Evolutionary conservation across 257 asterid species (phyloP).

Genomic region (Solanum dulcamara): DNA sequence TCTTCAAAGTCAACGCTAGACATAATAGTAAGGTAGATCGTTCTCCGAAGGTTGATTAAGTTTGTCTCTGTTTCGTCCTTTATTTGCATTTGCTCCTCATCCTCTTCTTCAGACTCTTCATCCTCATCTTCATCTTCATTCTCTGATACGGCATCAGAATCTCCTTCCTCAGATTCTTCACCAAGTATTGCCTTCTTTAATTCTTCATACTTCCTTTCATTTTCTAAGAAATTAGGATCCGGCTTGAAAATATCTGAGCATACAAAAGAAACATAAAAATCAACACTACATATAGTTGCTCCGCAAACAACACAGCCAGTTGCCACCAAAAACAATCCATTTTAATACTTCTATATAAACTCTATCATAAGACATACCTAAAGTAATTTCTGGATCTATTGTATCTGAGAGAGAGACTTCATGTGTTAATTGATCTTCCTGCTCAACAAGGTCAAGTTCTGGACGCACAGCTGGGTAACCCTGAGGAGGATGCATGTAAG

Average conservation of each 20-base stretch:
- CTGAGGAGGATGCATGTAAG: conserved; percentile 21
- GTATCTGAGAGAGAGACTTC: conserved; percentile 61
- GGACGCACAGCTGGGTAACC: conserved; percentile 85
- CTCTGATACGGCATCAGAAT: conserved; percentile 48
- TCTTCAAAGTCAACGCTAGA: conserved; percentile 95
- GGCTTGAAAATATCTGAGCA: conserved; percentile 66
- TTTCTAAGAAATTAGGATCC: conserved; percentile 78
- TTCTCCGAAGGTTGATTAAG: conserved; percentile 75
- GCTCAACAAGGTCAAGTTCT: conserved; percentile 83
- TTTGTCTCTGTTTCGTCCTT: conserved; percentile 90
- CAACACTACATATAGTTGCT: not conserved
- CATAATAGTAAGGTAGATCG: conserved; percentile 89
- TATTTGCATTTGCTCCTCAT: conserved; percentile 74
- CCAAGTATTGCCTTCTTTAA: conserved; percentile 79
- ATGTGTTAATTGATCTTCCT: conserved; percentile 89
- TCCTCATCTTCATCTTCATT: conserved; percentile 66
- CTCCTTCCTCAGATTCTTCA: conserved; percentile 74
- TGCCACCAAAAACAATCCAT: not conserved
- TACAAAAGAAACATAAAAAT: not conserved
- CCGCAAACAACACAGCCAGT: not conserved
- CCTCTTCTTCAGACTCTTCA: conserved; percentile 73
- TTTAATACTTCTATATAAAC: not conserved
- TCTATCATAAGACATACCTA: conserved; percentile 27
- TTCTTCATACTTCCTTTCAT: conserved; percentile 75
- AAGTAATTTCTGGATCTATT: conserved; percentile 54